Conservation (phyloP, 2,329 filamentous ascomycete genomes). For the Nigrospora sphaerica region DNA sequence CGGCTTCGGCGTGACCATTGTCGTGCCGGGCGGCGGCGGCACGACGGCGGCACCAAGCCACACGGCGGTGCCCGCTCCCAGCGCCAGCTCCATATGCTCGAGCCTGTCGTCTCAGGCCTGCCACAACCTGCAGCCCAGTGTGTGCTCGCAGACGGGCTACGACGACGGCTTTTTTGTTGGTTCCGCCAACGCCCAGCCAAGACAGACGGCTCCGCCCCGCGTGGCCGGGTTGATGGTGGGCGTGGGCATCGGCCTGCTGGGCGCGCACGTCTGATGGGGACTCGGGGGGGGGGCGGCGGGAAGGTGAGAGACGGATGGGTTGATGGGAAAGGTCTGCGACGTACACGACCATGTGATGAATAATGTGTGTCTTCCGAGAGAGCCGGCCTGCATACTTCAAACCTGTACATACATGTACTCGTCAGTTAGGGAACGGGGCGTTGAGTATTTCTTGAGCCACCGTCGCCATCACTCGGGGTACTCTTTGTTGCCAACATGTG, state of each 20-base stretch:
- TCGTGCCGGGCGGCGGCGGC: conserved; percentile 45
- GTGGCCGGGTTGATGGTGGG: conserved; percentile 21
- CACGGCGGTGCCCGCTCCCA: conserved; percentile 31
- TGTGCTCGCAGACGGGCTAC: conserved; percentile 26
- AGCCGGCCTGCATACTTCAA: too few species aligned
- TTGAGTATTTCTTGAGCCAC: too few species aligned
- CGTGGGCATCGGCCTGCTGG: conserved; percentile 21
- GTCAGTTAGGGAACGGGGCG: too few species aligned
- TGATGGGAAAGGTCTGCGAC: not conserved
- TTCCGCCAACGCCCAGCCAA: conserved; percentile 15
- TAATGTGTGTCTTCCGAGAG: too few species aligned
- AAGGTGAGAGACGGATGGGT: too few species aligned
- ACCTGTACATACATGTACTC: too few species aligned
- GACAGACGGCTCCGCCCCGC: conserved; percentile 17
- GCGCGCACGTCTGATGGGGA: conserved; percentile 12
- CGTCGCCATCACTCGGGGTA: too few species aligned
- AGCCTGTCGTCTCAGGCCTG: conserved; percentile 48
- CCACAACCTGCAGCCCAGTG: conserved; percentile 30
- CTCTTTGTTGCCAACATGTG: too few species aligned
- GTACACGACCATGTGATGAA: too few species aligned
- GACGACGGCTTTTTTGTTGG: conserved; percentile 18
- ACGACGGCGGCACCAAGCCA: conserved; percentile 40
- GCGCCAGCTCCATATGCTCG: conserved; percentile 47
- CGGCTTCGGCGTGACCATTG: conserved; percentile 46
- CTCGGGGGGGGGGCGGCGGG: too few species aligned